A percentile compares a stretch with the other conserved stretches of the same genome.
Conservation (phyloP, 805 yeast species). For the Spathaspora hagerdaliae region DNA sequence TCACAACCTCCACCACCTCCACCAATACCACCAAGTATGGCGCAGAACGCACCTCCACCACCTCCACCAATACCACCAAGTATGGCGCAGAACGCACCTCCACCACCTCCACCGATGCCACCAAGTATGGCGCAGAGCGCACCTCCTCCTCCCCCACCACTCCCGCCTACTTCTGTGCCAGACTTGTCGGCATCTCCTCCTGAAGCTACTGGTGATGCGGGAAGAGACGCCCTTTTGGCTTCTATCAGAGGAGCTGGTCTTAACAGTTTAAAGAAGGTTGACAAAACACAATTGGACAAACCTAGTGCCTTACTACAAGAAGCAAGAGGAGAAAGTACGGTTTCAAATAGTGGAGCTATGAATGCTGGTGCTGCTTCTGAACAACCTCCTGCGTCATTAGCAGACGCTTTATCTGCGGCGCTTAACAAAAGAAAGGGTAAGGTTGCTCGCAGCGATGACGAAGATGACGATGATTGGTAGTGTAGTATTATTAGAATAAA, state of each 20-base stretch:
- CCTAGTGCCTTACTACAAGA: conserved; percentile 73
- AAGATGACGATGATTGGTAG: conserved; percentile 65
- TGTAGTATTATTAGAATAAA: no score
- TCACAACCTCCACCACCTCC: conserved; percentile 17
- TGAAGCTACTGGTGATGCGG: conserved; percentile 38
- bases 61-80: conserved; percentile 15
- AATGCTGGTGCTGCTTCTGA: conserved; percentile 30
- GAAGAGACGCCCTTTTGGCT: conserved; percentile 78
- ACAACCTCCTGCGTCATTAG: conserved; percentile 58
- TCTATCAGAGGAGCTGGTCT: conserved; percentile 82
- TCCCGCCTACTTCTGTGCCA: background rate
- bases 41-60: conserved; percentile 33
- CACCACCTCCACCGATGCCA: conserved; percentile 39
- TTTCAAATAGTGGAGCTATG: conserved; percentile 27
- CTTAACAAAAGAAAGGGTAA: conserved; percentile 76
- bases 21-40: conserved; percentile 41
- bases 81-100: conserved; percentile 10
- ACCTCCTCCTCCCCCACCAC: conserved; percentile 23
- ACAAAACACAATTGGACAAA: conserved; percentile 75
- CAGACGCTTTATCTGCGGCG: conserved; percentile 88
- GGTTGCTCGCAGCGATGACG: conserved; percentile 78
- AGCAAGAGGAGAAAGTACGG: conserved; percentile 59
- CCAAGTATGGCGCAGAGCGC: conserved; percentile 38
- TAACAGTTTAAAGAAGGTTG: conserved; percentile 67
- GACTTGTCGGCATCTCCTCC: conserved; percentile 5